phyloP scores from a whole-genome alignment of 208 protist genomes.

The Porcisia hertigi region DNA sequence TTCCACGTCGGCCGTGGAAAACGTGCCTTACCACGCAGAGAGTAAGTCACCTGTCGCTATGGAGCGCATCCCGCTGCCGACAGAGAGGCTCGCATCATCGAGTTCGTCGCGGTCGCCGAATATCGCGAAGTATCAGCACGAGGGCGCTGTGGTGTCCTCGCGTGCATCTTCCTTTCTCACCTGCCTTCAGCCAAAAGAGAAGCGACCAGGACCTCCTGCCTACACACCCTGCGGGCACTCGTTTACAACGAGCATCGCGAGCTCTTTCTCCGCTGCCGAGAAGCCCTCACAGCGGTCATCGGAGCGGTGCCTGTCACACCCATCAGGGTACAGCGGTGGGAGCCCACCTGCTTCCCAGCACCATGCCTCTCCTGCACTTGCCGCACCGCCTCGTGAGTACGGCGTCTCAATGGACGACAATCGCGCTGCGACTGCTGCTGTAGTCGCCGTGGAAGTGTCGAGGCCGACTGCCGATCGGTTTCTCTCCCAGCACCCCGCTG shows the following conservation, averaged over 20 bases:
- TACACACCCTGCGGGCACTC: not conserved
- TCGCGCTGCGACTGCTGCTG: slow-evolving; percentile 1
- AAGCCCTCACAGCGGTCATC: slow-evolving; percentile 1
- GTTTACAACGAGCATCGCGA: slow-evolving; percentile 4
- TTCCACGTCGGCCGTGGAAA: not conserved
- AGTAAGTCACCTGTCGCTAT: slow-evolving; percentile 3
- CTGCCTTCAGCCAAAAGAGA: slow-evolving; percentile 6
- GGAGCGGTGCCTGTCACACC: slow-evolving; percentile 3
- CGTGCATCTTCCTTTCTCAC: not conserved
- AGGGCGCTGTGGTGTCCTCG: slow-evolving; percentile 1
- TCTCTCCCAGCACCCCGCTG: not conserved
- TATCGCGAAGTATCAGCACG: not conserved
- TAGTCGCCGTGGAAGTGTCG: not conserved
- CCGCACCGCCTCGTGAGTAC: not conserved
- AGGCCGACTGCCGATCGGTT: not conserved
- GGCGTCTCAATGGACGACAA: not conserved
- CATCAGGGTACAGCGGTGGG: not conserved
- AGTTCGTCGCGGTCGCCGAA: not conserved
- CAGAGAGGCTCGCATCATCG: slow-evolving; percentile 8
- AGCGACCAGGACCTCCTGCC: not conserved
- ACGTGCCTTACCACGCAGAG: not conserved
- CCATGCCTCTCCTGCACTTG: not conserved
- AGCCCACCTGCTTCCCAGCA: not conserved
- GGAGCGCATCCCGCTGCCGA: slow-evolving; percentile 14
- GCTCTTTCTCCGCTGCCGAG: slow-evolving; percentile 1